phyloP scores from a whole-genome alignment of 1,284 basidiomycete genomes.

The Melanopsichium pennsylvanicum region DNA sequence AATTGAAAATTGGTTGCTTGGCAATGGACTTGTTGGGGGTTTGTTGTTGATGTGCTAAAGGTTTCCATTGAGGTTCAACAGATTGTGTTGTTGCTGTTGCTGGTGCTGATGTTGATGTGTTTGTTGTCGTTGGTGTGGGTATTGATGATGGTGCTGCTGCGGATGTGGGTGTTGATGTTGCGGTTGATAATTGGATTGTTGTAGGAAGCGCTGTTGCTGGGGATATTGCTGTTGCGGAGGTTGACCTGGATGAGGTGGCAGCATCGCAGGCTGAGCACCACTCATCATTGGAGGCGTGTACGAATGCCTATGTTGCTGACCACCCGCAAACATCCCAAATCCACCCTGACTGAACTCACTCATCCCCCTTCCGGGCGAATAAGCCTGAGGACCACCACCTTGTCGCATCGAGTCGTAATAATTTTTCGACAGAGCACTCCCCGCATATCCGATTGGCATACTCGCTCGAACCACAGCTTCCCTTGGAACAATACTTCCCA shows the following conservation, averaged over 20 bases:
- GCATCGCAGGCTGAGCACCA: background rate
- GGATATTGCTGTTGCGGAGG: background rate
- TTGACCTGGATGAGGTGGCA: background rate
- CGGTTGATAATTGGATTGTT: background rate
- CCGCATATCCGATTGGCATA: background rate
- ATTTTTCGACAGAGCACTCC: background rate
- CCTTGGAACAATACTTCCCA: conserved; percentile 24
- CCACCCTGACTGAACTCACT: background rate
- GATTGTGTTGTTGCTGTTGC: conserved; percentile 1
- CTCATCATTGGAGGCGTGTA: background rate
- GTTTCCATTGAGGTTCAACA: too few species aligned
- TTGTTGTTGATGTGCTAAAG: too few species aligned
- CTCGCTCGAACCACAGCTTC: conserved; percentile 8
- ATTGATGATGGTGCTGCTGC: background rate
- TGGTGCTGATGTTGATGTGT: background rate
- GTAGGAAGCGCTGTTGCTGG: too few species aligned
- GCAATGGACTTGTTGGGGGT: too few species aligned
- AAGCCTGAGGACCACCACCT: too few species aligned
- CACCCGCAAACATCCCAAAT: too few species aligned
- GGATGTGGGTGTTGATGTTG: background rate
- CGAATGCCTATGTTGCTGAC: too few species aligned
- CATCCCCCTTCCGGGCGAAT: background rate
- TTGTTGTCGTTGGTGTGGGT: background rate
- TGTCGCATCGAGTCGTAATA: conserved; percentile 11
- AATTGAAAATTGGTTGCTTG: background rate